These are phyloP conservation scores for Puccinia novopanici DNA, from an alignment of 1,284 basidiomycete species.

Conservation along the genomic window DNA sequence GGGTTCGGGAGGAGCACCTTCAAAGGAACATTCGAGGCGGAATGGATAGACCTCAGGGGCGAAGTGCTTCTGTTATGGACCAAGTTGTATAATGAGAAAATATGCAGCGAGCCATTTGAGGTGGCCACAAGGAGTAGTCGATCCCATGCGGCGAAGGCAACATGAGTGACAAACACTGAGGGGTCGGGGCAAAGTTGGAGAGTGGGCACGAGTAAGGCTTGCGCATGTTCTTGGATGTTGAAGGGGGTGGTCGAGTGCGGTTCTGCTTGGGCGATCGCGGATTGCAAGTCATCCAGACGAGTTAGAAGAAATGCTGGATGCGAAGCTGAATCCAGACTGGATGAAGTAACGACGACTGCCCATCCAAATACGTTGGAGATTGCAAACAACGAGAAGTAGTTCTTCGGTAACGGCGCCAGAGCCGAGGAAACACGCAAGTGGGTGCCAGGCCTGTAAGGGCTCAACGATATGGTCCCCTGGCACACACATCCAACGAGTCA, in stretches of 20 bases:
- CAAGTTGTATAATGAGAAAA: conserved; percentile 38
- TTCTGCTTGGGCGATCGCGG: conserved; percentile 28
- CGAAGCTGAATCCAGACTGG: neutral
- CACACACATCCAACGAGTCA: neutral
- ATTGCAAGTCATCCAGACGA: conserved; percentile 6
- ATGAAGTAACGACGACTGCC: conserved; percentile 30
- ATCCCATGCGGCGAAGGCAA: conserved; percentile 49
- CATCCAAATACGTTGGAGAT: conserved; percentile 47
- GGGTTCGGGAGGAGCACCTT: conserved; percentile 37
- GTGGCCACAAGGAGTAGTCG: conserved; percentile 41
- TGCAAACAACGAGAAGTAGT: conserved; percentile 24
- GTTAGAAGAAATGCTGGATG: conserved; percentile 28
- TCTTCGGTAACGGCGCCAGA: neutral
- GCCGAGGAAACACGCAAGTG: conserved; percentile 21
- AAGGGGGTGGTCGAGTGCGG: neutral
- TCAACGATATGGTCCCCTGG: conserved; percentile 25
- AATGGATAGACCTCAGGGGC: neutral
- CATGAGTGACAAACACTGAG: conserved; percentile 34
- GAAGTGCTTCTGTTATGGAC: neutral
- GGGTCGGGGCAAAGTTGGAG: conserved; percentile 9
- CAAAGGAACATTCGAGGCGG: conserved; percentile 23
- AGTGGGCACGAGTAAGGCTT: conserved; percentile 13
- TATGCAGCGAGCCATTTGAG: conserved; percentile 40
- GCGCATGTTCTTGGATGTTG: neutral
- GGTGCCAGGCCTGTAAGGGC: conserved; percentile 21